phyloP scores from a whole-genome alignment of 257 asterid genomes.

The Vinca minor region DNA sequence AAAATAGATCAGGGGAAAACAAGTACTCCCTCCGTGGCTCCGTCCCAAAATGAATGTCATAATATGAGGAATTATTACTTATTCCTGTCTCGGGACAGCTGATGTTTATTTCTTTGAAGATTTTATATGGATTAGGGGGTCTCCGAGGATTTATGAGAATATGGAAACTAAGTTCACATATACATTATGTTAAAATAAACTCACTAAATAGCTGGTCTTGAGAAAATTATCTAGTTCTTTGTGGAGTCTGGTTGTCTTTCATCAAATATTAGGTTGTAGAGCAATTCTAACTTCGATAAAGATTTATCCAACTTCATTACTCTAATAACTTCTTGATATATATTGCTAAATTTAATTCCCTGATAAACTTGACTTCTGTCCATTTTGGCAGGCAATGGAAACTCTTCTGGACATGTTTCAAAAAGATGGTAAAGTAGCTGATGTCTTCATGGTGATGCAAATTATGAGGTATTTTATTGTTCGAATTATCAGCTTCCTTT shows the following conservation, averaged over 20 bases:
- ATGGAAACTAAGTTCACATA: neutral
- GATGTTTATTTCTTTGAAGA: neutral
- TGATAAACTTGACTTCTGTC: conserved; percentile 16
- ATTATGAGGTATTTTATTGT: conserved; percentile 58
- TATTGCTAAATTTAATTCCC: neutral
- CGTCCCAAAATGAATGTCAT: too few relatives aligned
- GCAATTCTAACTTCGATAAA: too few relatives aligned
- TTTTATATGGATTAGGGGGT: neutral
- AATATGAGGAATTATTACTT: neutral
- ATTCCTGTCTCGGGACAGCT: neutral
- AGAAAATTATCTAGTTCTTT: neutral
- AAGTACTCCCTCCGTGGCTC: too few relatives aligned
- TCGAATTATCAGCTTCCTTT: neutral
- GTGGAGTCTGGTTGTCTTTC: neutral
- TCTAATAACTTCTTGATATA: neutral
- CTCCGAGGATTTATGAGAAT: neutral
- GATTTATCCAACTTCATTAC: neutral
- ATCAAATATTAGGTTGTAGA: neutral
- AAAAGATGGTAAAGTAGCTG: conserved; percentile 63
- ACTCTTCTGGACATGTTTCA: conserved; percentile 62
- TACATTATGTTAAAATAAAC: neutral
- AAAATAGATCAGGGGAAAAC: neutral
- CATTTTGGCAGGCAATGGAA: conserved; percentile 60
- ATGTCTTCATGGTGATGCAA: conserved; percentile 59
- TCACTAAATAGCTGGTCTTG: neutral